Evolutionary conservation across 441 rosid genomes (phyloP), one percentile per base, ranked within the genome.

Genomic region (Populus hybrid): DNA sequence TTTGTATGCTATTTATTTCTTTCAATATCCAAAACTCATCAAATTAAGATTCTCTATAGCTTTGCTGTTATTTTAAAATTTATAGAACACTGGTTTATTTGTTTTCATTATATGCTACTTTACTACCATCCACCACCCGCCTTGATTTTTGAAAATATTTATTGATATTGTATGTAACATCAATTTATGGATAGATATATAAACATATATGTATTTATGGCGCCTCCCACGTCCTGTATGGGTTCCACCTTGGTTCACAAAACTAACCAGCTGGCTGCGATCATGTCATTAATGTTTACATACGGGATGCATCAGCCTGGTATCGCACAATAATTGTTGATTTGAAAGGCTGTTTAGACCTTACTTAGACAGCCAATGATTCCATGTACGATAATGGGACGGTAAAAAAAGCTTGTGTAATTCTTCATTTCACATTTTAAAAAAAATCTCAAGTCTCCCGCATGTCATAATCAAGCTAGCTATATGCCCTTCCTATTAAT

Each of bases 261-360:
- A 8, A 32, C 4, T 30, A 30, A 30, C 70, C 36, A 32, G 77
- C 75, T 69, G 23, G 50, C 42, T 5, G 21, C 30, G 35, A 53
- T 75, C 21, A 46, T 53, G 70, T 35, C 36, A 59, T 57, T 65
- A 7, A 7, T 35, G 38, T 6, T 35, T 35, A 35, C 6, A 7
- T 38, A 75, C 24, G 57, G 26, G 20, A 50, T 46, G 71, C 3
- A 36, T 9, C 6, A 30, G 75, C 8, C 65, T 28, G 34, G 65
- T 73, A 70, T 57, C 63, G 72, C 75, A 30, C 40, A 74, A 75
- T 80, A 69, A 34, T 76, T 28, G 38, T 34, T 70, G 79, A 85
- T 30, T 76, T 80, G 80, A 82, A 75, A 72, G 65, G 46, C 36
- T 20, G 63, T 40, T 57, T 78, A 64, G 77, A 82, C 85, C 32